Conservation (phyloP, 1,284 basidiomycete genomes). For the Puccinia novopanici region DNA sequence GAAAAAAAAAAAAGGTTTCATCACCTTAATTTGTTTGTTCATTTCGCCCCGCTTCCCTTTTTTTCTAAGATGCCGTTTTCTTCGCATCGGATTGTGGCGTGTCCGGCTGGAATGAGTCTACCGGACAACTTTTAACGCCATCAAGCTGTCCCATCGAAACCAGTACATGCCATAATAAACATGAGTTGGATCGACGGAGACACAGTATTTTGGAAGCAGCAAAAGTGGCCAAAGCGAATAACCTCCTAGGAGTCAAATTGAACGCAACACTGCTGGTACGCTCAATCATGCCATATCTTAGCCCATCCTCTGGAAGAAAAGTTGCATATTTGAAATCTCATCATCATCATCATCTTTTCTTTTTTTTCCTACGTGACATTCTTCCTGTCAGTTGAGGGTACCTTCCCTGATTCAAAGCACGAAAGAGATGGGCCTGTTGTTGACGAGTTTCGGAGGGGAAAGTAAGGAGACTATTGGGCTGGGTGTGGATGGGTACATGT, state of each 20-base stretch:
- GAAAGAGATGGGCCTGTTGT: conserved; percentile 80
- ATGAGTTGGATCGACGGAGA: conserved; percentile 64
- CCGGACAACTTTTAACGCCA: conserved; percentile 58
- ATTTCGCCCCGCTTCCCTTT: background rate
- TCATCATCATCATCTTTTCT: background rate
- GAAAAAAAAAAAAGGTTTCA: too few relatives aligned
- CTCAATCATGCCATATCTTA: background rate
- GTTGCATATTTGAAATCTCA: background rate
- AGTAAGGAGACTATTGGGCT: background rate
- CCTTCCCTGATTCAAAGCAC: conserved; percentile 82
- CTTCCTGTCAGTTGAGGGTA: conserved; percentile 64
- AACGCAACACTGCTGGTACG: conserved; percentile 64
- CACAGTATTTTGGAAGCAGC: conserved; percentile 84
- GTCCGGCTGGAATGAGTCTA: conserved; percentile 56
- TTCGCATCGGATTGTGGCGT: conserved; percentile 85
- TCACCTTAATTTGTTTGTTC: too few relatives aligned
- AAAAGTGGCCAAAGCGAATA: conserved; percentile 90
- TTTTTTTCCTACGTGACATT: background rate
- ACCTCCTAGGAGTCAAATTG: conserved; percentile 86
- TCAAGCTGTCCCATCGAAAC: background rate
- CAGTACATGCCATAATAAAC: conserved; percentile 54
- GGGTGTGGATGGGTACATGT: conserved; percentile 40
- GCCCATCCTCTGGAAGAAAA: background rate
- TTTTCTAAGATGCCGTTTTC: conserved; percentile 75
- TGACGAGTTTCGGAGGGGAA: conserved; percentile 71